A percentile compares a stretch with the other conserved stretches of the same genome.
phyloP scores from a whole-genome alignment of 495 filamentous ascomycete genomes.

The Daldinia childiae region DNA sequence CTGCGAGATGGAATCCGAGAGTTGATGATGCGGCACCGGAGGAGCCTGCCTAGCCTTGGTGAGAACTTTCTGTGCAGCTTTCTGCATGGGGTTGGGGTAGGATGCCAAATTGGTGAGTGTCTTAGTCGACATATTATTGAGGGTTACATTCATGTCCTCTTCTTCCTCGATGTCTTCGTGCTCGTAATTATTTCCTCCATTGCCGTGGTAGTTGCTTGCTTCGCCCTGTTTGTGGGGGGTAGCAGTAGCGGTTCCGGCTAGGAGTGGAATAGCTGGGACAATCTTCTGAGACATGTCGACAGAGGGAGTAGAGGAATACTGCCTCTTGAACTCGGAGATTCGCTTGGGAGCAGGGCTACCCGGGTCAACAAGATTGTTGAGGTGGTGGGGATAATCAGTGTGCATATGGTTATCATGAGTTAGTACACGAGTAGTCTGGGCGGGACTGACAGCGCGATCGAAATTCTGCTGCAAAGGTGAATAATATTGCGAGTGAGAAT shows the following conservation, averaged over 20 bases:
- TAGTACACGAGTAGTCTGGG: not conserved
- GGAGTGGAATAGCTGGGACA: not conserved
- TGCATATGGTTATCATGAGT: not conserved
- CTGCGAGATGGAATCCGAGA: constrained; percentile 8
- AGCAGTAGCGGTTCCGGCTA: not conserved
- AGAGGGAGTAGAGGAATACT: constrained; percentile 1
- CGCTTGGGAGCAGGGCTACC: not conserved
- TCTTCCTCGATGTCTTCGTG: constrained; percentile 36
- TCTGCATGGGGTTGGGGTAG: constrained; percentile 58
- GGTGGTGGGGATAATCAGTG: not conserved
- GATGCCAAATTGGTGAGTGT: constrained; percentile 56
- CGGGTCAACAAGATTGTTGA: not conserved
- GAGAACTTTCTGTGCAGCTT: constrained; percentile 53
- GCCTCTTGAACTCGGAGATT: constrained; percentile 17
- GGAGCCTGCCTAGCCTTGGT: constrained; percentile 46
- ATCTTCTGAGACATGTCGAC: constrained; percentile 7
- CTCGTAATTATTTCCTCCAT: constrained; percentile 9
- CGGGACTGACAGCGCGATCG: constrained; percentile 55
- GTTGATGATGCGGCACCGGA: constrained; percentile 4
- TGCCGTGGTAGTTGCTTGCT: not conserved
- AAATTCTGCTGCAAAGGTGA: constrained; percentile 60
- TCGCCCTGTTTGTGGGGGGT: not conserved
- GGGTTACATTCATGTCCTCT: constrained; percentile 33
- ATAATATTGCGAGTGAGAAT: constrained; percentile 46
- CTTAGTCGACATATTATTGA: constrained; percentile 51